Evolutionary conservation across 768 basidiomycete species (phyloP), one percentile per base, ranked within the genome.

Genomic region (Macrolepiota dolichaula): DNA sequence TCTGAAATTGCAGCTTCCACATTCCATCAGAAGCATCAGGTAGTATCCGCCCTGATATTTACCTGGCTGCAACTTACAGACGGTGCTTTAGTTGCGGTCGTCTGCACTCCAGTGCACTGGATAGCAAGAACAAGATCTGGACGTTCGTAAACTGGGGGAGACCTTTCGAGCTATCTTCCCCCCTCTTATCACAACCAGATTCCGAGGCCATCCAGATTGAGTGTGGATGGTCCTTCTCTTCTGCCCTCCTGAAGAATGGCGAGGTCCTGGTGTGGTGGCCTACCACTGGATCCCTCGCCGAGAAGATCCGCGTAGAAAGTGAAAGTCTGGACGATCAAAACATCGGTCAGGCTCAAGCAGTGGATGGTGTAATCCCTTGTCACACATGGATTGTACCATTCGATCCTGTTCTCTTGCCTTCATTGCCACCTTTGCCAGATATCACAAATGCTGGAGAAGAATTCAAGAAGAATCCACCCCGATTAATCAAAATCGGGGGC

Each of bases 221-320:
- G 69, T 88, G 90, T 65, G 93, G 94, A 46, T 95, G 94, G 94
- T 62, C 68, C 13, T 91, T 89, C 71, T 88, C 88, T n/a, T 82
- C 86, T 11, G 76, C 88, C 32, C 84, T 96, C 66, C 89, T 87
- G 9, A 77, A 79, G 62, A 77, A 80, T n/a, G 91, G 92, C 2
- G 82, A 86, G 51, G 86, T 90, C 47, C 84, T 86, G 63, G 84
- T 89, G 3, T 92, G 87, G 84, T 93, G 87, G 86, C 91, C 89
- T 2, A 77, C 79, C 60, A 69, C 72, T 4, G 85, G 81, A 2
- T 64, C 66, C 6, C 76, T 89, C 68, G 64, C 68, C 17, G 64
- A 72, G 10, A 63, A 61, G 2, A 72, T 85, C 55, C 64, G 70
- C 36, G 67, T 67, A 24, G 78, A 77, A 61, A 76, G 81, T 63